Percentiles rank a stretch among this genome's conserved stretches.
phyloP scores from a whole-genome alignment of 208 protist genomes.

The Paratrypanosoma confusum region DNA sequence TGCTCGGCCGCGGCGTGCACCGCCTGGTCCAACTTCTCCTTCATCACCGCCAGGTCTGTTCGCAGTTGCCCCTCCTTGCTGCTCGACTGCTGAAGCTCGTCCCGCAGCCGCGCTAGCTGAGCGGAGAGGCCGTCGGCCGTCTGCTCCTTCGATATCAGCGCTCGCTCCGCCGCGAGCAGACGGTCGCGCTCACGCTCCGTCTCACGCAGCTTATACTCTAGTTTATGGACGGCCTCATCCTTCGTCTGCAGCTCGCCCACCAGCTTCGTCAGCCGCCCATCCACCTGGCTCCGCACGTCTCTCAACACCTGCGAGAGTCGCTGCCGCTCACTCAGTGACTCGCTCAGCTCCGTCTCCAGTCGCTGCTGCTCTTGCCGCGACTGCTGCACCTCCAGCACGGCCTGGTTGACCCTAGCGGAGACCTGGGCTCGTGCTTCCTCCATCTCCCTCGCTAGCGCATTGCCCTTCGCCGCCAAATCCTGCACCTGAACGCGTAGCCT shows the following conservation, averaged over 20 bases:
- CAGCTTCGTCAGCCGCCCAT: not conserved
- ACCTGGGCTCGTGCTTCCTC: not conserved
- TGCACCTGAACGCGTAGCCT: not conserved
- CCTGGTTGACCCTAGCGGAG: not conserved
- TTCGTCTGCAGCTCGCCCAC: not conserved
- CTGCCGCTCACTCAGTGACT: not conserved
- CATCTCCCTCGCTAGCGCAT: not conserved
- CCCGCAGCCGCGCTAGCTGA: not conserved
- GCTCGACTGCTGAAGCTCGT: not conserved
- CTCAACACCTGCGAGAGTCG: not conserved
- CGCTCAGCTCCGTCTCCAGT: not conserved
- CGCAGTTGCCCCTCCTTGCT: not conserved
- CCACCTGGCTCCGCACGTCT: not conserved
- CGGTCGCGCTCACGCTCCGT: not conserved
- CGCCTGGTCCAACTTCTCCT: no score
- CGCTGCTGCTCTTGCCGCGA: not conserved
- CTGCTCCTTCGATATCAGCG: not conserved
- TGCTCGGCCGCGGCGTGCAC: not conserved
- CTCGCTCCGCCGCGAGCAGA: not conserved
- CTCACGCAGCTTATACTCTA: not conserved
- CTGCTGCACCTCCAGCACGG: not conserved
- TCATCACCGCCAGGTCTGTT: not conserved
- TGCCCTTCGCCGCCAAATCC: not conserved
- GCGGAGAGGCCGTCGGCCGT: not conserved
- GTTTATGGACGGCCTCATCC: not conserved